Evolutionary conservation across 495 filamentous ascomycete genomes (phyloP), one percentile per base, ranked within the genome.

Genomic region (Penicillium goetzii): DNA sequence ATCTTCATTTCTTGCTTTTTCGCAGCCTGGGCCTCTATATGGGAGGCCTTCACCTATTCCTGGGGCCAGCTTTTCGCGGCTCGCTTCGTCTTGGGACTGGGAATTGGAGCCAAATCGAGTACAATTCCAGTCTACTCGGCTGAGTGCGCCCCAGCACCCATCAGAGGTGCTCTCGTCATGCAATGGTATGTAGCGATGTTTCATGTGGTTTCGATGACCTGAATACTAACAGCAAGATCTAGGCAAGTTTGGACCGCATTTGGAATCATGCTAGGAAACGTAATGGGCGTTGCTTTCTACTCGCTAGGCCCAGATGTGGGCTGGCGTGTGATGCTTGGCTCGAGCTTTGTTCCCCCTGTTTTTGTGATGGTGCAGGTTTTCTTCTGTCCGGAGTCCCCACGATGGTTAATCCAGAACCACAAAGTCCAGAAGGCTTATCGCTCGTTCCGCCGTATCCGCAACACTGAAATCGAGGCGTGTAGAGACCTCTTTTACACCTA

Each of bases 231-330:
- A 11, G 10, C 6, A 14, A 36, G 10, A 36, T 14, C 4, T 15
- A 25, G 45, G 50, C 85, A 88, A 71, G 78, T 87, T 74, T 83
- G 80, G 76, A 92, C 89, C 6, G 91, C 90, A 3, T 92, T 92
- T 66, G 90, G 91, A 12, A 92, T 93, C 64, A 89, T 93, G 85
- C 61, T 93, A 17, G 91, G 91, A 23, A 90, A 89, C 64, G 83
- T 88, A 41, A 85, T 58, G 56, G 40, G 40, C 3, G 40, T 58
- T 15, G 36, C 56, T 2, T 58, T 58, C 28, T 50, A 50, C 14
- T 25, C 21, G 9, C 15, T 50, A 17, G 45, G 21, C 45, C 43
- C 21, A 28, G 69, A 78, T 38, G 71, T 83, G 34, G 72, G 73
- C 52, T 83, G 80, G 80, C 75, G 79, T 23, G 72, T 83, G 21